Conservation (phyloP, 441 rosid species). For the Populus hybrid region DNA sequence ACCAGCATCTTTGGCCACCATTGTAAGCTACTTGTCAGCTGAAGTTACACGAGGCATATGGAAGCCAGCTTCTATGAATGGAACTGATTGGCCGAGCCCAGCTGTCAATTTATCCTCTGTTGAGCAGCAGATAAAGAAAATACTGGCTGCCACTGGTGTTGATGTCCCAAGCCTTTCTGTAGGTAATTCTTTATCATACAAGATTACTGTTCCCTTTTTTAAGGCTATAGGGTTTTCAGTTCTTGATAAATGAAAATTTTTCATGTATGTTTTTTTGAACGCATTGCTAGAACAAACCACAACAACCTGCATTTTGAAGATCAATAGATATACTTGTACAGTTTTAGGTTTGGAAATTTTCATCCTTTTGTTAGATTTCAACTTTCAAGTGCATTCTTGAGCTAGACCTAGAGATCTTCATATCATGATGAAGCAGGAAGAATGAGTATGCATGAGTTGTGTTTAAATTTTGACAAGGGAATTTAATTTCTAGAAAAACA, state of each 20-base stretch:
- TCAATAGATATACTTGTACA: background rate
- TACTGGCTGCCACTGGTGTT: constrained; percentile 88
- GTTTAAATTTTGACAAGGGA: background rate
- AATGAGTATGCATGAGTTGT: background rate
- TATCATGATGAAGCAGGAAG: background rate
- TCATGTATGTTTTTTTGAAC: background rate
- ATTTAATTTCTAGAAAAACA: background rate
- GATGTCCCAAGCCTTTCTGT: constrained; percentile 81
- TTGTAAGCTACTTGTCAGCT: constrained; percentile 88
- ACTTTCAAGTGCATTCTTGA: background rate
- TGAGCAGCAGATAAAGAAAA: constrained; percentile 88
- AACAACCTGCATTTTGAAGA: background rate
- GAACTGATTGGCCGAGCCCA: constrained; percentile 99
- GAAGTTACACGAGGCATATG: constrained; percentile 97
- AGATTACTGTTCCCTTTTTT: background rate
- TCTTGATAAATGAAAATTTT: constrained; percentile 11
- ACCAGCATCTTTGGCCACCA: constrained; percentile 89
- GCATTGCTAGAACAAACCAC: background rate
- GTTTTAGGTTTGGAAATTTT: background rate
- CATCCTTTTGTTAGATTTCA: background rate
- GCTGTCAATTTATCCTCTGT: constrained; percentile 75
- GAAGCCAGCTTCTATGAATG: constrained; percentile 97
- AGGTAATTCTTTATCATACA: constrained; percentile 38
- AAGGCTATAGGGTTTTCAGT: constrained; percentile 1
- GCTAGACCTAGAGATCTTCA: background rate